These are phyloP conservation scores for Pythium aphanidermatum DNA, from an alignment of 352 stramenopile species.

Conservation along the genomic window DNA sequence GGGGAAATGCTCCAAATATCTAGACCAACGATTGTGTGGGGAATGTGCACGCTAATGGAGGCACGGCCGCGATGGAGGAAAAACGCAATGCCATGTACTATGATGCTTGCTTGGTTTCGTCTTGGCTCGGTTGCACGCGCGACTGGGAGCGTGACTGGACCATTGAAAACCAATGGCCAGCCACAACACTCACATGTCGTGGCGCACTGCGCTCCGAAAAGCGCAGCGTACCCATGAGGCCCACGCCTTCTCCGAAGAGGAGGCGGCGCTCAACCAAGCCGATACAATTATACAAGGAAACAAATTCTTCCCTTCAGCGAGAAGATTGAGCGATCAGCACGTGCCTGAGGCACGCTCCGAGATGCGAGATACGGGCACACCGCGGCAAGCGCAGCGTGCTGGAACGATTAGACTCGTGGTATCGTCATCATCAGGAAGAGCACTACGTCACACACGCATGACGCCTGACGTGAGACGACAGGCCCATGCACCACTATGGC, in stretches of 20 bases:
- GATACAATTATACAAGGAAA: constrained; percentile 13
- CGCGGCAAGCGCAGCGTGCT: constrained; percentile 19
- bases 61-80: constrained; percentile 65
- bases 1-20: neutral
- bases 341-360: constrained; percentile 62
- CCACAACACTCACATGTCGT: constrained; percentile 56
- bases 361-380: constrained; percentile 21
- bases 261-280: constrained; percentile 23
- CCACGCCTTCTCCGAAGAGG: constrained; percentile 23
- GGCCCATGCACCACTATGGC: no score
- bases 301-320: constrained; percentile 52
- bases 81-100: constrained; percentile 67
- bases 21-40: neutral
- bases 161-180: constrained; percentile 77
- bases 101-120: constrained; percentile 61
- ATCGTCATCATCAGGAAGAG: constrained; percentile 17
- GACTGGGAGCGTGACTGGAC: constrained; percentile 55
- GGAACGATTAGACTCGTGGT: constrained; percentile 20
- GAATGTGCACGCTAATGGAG: constrained; percentile 73
- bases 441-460: neutral
- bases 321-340: constrained; percentile 75
- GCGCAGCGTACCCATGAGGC: constrained; percentile 36
- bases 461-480: neutral
- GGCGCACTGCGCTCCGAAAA: constrained; percentile 8
- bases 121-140: constrained; percentile 34